Conservation (phyloP, 371 early-diverging fungal species). For the Syncephalastrum contaminatum region DNA sequence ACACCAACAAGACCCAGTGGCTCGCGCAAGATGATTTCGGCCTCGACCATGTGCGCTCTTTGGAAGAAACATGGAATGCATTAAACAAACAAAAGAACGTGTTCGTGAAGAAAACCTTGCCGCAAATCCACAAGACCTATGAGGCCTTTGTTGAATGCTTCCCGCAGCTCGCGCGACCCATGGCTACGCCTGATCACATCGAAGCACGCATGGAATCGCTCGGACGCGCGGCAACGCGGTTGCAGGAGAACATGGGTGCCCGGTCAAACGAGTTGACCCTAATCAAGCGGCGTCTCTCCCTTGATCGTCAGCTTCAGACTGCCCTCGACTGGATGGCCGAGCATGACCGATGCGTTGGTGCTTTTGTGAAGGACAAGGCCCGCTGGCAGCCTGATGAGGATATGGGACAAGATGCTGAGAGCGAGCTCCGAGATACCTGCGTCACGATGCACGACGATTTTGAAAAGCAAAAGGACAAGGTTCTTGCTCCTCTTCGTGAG, state of each 20-base stretch:
- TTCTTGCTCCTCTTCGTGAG: constrained; percentile 14
- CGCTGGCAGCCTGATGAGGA: constrained; percentile 30
- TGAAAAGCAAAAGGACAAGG: constrained; percentile 16
- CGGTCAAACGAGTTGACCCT: constrained; percentile 29
- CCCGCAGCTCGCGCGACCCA: constrained; percentile 31
- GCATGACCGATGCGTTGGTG: constrained; percentile 17
- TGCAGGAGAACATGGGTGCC: constrained; percentile 30
- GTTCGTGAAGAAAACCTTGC: constrained; percentile 22
- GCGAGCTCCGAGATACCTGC: constrained; percentile 7
- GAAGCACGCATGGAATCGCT: constrained; percentile 42
- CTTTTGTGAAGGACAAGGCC: constrained; percentile 36
- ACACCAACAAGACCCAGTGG: constrained; percentile 24
- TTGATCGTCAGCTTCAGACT: constrained; percentile 25
- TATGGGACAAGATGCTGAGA: constrained; percentile 19
- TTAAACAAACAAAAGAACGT: constrained; percentile 23
- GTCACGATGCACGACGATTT: constrained; percentile 10
- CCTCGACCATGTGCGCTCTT: constrained; percentile 16
- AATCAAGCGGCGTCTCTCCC: constrained; percentile 21
- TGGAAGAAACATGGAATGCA: constrained; percentile 22
- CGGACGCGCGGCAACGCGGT: constrained; percentile 15
- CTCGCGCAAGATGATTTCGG: constrained; percentile 27
- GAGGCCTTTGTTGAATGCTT: constrained; percentile 38
- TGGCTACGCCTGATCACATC: constrained; percentile 44
- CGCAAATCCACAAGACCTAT: constrained; percentile 30
- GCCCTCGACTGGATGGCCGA: constrained; percentile 18